Conservation (phyloP, 108 stramenopile species). For the Cyclostephanos tholiformis region DNA sequence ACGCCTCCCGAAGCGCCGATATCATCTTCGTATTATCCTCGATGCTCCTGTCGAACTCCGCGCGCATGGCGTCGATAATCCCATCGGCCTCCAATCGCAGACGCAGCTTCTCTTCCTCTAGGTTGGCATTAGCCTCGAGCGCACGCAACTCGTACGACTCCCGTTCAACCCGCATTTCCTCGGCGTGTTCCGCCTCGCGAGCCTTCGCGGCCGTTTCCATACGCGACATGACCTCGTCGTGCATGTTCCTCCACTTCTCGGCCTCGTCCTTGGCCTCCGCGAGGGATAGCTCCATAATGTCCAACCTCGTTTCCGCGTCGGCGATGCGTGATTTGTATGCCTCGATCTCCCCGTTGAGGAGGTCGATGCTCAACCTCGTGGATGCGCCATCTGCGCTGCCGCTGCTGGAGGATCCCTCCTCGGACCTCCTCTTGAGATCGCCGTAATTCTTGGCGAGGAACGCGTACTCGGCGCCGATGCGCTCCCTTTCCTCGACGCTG, state of each 20-base stretch:
- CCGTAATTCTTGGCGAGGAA: constrained; percentile 46
- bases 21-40: constrained; percentile 20
- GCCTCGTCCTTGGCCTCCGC: constrained; percentile 24
- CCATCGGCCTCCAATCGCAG: background rate
- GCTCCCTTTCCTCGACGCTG: constrained; percentile 36
- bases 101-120: background rate
- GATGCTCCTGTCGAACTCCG: constrained; percentile 6
- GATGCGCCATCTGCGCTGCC: background rate
- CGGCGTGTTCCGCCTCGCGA: background rate
- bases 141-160: constrained; percentile 19
- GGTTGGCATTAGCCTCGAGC: constrained; percentile 8
- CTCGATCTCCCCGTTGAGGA: constrained; percentile 22
- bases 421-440: constrained; percentile 25
- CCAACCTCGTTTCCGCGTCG: constrained; percentile 7
- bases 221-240: constrained; percentile 27
- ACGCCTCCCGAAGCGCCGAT: constrained; percentile 2
- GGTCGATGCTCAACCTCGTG: background rate
- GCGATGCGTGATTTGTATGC: constrained; percentile 20
- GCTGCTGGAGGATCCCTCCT: background rate
- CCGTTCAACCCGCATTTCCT: constrained; percentile 2
- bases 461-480: constrained; percentile 45
- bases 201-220: background rate
- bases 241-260: constrained; percentile 12
- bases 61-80: background rate
- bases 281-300: background rate